Evolutionary conservation across 2,329 filamentous ascomycete genomes (phyloP), one percentile per base, ranked within the genome.

Genomic region (Colletotrichum eleusines): DNA sequence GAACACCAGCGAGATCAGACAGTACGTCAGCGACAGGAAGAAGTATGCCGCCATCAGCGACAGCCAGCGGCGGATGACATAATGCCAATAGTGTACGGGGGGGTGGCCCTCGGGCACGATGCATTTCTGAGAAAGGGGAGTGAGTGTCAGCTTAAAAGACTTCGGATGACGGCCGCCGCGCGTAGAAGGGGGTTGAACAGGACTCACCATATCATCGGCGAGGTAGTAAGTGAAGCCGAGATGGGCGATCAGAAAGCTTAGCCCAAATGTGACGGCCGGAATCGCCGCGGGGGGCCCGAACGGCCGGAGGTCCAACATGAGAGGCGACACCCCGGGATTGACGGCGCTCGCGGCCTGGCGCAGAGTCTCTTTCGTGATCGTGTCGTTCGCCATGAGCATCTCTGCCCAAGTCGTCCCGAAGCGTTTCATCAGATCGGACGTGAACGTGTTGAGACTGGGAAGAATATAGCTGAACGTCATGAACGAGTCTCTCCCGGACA

Each of bases 21-120:
- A 64, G 26, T 69, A 69, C 1, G 46, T 61, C 16, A 69, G 44
- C 16, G 66, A 63, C 1, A 69, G 44, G n/a, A 64, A 53, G 35
- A 69, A 53, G 46, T 69, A 69, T 5, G 66, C 60, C 9, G 61
- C 44, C 53, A 69, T 65, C 33, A 69, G 53, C 5, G 66, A 57
- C 3, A 60, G 18, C 53, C 62, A 69, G 16, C 61, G 54, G 11
- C 66, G 66, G 6, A 69, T 69, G 44, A 69, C 60, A 42, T 69
- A 63, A 26, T 64, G 66, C 60, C 66, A 64, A 38, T 69, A 69
- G 66, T 69, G 60, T n/a, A 69, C 66, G 28, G 66, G 53, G 4
- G 66, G 66, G 28, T 64, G 66, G 3, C 60, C 66, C 33, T 69
- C 66, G 9, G 66, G 59, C 6, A 64, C 62, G 12, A 69, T 64